Base-by-base conservation (phyloP, 2,329 filamentous ascomycete genomes). In the Thermoascus crustaceus region DNA sequence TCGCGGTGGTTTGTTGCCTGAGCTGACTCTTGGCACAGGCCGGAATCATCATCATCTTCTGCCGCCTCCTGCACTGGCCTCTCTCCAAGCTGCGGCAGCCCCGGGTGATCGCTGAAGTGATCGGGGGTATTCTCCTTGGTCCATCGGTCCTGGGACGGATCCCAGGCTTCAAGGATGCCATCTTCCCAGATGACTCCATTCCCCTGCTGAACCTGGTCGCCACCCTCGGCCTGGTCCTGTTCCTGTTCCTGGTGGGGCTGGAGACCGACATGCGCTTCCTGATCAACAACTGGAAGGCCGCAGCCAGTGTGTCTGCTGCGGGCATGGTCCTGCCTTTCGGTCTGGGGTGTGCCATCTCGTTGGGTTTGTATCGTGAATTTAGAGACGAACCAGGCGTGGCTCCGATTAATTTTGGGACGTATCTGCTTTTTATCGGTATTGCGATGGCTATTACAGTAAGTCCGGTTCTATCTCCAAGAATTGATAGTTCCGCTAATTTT, bases 61-160 rank as follows among this genome's bases (percentile, higher is more conserved):
- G 80, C 51, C 78, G 81, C 20, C 58, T 83, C 29, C 68, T 88
- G 13, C 82, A 89, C 55, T 87, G 75, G 64, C 85, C 84, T 7
- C 72, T 89, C 4, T 80, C 80, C 47, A 80, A 79, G 50, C 70
- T 91, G 32, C 78, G 82, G 37, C 85, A 91, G 54, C 85, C 85
- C 43, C 77, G 82, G 30, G 85, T 91, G 46, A 88, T 91, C 49
- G 81, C 84, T 32, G 85, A 91, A 63, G 84, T 91, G 39, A 77
- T 89, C 37, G 83, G 82, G n/a, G 85, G 84, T 35, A 85, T 91
- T 52, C 60, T 94, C 23, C 72, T 94, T 1, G 87, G 87, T 3
- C 87, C 87, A 1, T 91, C 87, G 0, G 82, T 93, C 14, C 82
- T 94, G 77, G 86, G 86, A 52, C 78, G 82, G 34, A 86, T 94